These are phyloP conservation scores for Galerina marginata DNA, from an alignment of 768 basidiomycete species.

Conservation along the genomic window DNA sequence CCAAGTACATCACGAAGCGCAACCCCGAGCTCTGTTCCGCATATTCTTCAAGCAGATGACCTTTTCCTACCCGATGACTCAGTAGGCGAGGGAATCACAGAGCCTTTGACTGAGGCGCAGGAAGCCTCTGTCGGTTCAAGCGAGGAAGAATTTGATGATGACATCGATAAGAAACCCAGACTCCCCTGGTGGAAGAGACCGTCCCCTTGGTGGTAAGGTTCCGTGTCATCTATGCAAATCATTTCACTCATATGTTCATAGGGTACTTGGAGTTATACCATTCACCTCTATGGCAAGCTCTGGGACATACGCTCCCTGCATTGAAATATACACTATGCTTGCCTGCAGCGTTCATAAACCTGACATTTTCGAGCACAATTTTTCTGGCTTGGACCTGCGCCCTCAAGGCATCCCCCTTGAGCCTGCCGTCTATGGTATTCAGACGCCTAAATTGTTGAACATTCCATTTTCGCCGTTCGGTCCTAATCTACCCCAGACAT, in stretches of 20 bases:
- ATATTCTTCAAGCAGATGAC: constrained; percentile 38
- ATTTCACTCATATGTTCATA: constrained; percentile 30
- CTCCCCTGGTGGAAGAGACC: constrained; percentile 80
- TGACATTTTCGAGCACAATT: constrained; percentile 44
- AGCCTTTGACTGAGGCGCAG: constrained; percentile 50
- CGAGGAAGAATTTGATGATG: constrained; percentile 10
- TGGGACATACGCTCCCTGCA: constrained; percentile 67
- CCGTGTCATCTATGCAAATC: not conserved
- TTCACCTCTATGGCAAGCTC: constrained; percentile 59
- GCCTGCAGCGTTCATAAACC: constrained; percentile 75
- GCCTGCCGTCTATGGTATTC: not conserved
- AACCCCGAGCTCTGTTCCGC: constrained; percentile 22
- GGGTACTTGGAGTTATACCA: constrained; percentile 63
- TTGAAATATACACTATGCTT: constrained; percentile 77
- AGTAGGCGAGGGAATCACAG: constrained; percentile 50
- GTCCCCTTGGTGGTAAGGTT: constrained; percentile 71
- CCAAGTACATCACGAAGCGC: constrained; percentile 1
- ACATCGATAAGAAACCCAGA: constrained; percentile 29
- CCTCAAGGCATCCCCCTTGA: constrained; percentile 6
- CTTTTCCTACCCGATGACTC: constrained; percentile 50
- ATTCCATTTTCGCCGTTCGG: not conserved
- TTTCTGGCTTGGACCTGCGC: constrained; percentile 18
- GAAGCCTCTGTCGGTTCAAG: constrained; percentile 25
- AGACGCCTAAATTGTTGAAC: too few relatives aligned
- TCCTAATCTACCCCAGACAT: too few relatives aligned